These are phyloP conservation scores for Esteya vermicola DNA, from an alignment of 2,329 filamentous ascomycete species.

Conservation along the genomic window DNA sequence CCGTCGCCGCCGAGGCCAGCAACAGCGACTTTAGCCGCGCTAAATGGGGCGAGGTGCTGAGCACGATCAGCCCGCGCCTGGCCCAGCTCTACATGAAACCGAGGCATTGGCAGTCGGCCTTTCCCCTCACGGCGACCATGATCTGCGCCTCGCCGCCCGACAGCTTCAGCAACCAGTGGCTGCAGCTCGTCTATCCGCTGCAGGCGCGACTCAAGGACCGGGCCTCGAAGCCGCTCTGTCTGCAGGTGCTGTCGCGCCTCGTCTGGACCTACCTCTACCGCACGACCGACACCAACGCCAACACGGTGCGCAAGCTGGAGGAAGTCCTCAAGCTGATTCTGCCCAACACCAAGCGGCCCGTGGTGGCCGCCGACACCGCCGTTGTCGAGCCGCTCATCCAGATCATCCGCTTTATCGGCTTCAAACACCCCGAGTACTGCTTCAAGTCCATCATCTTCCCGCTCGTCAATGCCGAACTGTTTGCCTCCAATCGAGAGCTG, in stretches of 20 bases:
- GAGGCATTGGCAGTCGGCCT: conserved; percentile 79
- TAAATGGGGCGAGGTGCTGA: conserved; percentile 78
- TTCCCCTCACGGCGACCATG: conserved; percentile 74
- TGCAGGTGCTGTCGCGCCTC: conserved; percentile 80
- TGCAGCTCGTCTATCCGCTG: conserved; percentile 62
- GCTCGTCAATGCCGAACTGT: conserved; percentile 83
- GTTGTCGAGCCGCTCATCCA: conserved; percentile 85
- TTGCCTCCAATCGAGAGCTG: conserved; percentile 59
- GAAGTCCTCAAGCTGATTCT: conserved; percentile 78
- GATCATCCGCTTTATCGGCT: conserved; percentile 86
- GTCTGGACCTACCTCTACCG: conserved; percentile 93
- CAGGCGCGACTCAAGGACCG: conserved; percentile 78
- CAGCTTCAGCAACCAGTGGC: conserved; percentile 73
- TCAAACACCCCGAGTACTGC: conserved; percentile 84
- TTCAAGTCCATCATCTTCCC: conserved; percentile 91
- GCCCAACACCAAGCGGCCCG: conserved; percentile 63
- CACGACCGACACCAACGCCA: conserved; percentile 54
- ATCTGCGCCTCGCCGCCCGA: conserved; percentile 82
- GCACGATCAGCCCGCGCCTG: conserved; percentile 63
- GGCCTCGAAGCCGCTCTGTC: conserved; percentile 58
- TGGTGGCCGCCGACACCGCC: conserved; percentile 69
- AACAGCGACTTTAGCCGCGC: conserved; percentile 62
- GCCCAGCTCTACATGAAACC: conserved; percentile 81
- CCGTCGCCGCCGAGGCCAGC: conserved; percentile 68
- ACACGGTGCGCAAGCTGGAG: conserved; percentile 66